Base-by-base conservation (phyloP, 345 rosid genomes). In the Populus ilicifolia region DNA sequence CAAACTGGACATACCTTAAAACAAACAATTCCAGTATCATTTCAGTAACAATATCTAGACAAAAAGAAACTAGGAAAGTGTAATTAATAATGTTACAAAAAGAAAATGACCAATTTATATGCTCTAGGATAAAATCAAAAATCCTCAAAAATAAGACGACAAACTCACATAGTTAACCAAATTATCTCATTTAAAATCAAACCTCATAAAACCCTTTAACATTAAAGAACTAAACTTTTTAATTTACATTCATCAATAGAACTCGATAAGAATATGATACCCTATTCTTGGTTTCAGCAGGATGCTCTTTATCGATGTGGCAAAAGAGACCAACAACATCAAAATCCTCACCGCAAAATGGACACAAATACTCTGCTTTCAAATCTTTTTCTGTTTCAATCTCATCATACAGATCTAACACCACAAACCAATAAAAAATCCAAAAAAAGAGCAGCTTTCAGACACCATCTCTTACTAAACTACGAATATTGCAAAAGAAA, bases 261-360 rank as follows among this genome's bases (percentile, higher is more conserved):
- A 23, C 8, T 44, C 1, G 25, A 52, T 12, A 64, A 6, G 48
- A 46, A 38, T 27, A 52, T 17, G 54, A 59, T 89, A 90, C 98
- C 95, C 98, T 97, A 39, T 87, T 88, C 74, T 87, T 89, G 48
- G 88, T 90, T 78, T 92, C 97, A n/a, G 86, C 80, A 4, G 97
- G 97, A 86, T 94, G 98, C 66, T 90, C 94, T 78, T 94, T 97
- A 29, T 92, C 98, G 75, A 90, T 83, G 79, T 94, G 97, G 79
- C 95, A 94, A 86, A 89, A 93, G 21, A 94, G 95, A 11, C 94
- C 98, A 50, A 94, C 91, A 77, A 92, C 87, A 75, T 94, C 95
- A 74, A 92, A 94, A 80, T 88, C 93, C 77, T 93, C 97, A 4
- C 87, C 90, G 23, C 97, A 93, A 70, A 92, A 93, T 1, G 98